Conservation (phyloP, 75 land plant genomes). For the Cryptomeria japonica region DNA sequence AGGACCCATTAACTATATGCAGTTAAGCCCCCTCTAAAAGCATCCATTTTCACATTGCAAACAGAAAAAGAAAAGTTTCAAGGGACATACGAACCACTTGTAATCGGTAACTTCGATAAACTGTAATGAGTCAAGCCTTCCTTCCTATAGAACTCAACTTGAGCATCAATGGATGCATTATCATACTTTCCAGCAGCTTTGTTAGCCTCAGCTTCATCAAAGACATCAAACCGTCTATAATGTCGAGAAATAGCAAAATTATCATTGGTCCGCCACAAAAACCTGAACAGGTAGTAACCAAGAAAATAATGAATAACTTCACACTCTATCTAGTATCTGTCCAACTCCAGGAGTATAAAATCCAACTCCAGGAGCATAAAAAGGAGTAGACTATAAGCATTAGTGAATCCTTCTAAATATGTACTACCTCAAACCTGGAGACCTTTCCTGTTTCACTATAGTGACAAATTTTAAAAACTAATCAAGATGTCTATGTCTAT, state of each 20-base stretch:
- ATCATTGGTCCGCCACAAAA: slow-evolving; percentile 79
- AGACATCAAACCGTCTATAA: slow-evolving; percentile 85
- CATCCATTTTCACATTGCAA: background rate
- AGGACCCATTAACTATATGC: slow-evolving; percentile 7
- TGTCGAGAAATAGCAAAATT: slow-evolving; percentile 91
- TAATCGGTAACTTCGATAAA: slow-evolving; percentile 66
- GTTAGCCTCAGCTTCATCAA: slow-evolving; percentile 89
- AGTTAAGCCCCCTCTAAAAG: slow-evolving; percentile 7
- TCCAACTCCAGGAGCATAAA: background rate
- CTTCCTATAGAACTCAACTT: slow-evolving; percentile 68
- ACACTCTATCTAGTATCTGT: background rate
- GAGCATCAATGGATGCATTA: slow-evolving; percentile 83
- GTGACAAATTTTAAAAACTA: too few relatives aligned
- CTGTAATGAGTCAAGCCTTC: slow-evolving; percentile 83
- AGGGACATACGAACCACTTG: slow-evolving; percentile 57
- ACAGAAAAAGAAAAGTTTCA: background rate
- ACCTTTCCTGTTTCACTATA: background rate
- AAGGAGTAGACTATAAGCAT: background rate
- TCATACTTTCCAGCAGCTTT: slow-evolving; percentile 90
- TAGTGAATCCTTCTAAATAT: background rate
- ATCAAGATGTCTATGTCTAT: background rate
- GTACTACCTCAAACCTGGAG: background rate
- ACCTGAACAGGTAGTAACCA: slow-evolving; percentile 36
- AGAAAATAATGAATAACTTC: slow-evolving; percentile 6
- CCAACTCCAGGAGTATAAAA: too few relatives aligned